These are phyloP conservation scores for Botrytis medusae DNA, from an alignment of 2,329 filamentous ascomycete genomes.

Conservation along the genomic window DNA sequence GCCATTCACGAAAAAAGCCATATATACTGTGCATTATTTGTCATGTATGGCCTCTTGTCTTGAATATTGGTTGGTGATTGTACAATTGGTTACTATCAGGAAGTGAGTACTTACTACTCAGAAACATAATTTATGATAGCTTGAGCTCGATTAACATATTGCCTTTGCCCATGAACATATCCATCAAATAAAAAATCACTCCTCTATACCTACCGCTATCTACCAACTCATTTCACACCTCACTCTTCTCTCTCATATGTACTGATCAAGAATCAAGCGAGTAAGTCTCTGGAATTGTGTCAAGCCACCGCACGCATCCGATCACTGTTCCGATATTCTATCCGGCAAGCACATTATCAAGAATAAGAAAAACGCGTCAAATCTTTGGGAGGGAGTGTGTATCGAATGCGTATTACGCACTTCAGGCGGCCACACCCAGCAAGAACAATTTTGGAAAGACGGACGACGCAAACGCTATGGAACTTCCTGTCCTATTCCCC, in stretches of 20 bases:
- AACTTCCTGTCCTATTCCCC: not conserved
- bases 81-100: too few relatives aligned
- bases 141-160: too few relatives aligned
- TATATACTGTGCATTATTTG: too few relatives aligned
- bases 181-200: not conserved
- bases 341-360: not conserved
- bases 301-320: not conserved
- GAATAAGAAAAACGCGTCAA: not conserved
- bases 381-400: not conserved
- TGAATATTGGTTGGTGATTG: too few relatives aligned
- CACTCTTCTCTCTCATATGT: not conserved
- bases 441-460: not conserved
- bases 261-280: not conserved
- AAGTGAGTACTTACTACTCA: too few relatives aligned
- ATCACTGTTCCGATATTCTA: not conserved
- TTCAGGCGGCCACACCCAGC: not conserved
- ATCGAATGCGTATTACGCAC: not conserved
- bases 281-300: not conserved
- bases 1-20: too few relatives aligned
- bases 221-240: not conserved
- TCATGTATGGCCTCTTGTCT: too few relatives aligned
- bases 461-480: not conserved
- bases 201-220: too few relatives aligned
- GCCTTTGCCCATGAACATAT: too few relatives aligned
- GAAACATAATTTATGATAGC: too few relatives aligned